Evolutionary conservation across 441 rosid species (phyloP), one percentile per base, ranked within the genome.

Genomic region (Arabidopsis lyrata): DNA sequence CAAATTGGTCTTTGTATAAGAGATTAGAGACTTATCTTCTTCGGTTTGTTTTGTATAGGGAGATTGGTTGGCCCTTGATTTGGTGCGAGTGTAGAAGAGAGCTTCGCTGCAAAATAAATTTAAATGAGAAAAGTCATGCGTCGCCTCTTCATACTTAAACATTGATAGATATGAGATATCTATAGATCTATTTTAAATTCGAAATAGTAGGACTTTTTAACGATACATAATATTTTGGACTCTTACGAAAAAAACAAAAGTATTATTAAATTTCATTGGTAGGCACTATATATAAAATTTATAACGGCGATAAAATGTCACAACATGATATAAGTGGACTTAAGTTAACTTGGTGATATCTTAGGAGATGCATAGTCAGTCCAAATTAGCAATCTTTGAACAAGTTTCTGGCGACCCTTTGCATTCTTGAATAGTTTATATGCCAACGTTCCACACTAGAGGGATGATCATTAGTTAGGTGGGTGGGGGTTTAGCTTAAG

Each of bases 61-160:
- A 53, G 20, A 56, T 10, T 70, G 58, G 5, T 10, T 70, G 58
- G 5, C 49, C 38, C 39, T 24, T 48, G 48, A 47, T 70, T 59
- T 38, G 14, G 66, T 59, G 58, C 66, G 8, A 59, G 49, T 59
- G 57, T 47, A 14, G 27, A 59, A 16, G 49, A 52, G 49, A 70
- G 45, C 14, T 56, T 56, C 31, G 49, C 31, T 8, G 44, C 14
- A 48, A 47, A 7, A 16, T 47, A 18, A 32, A 47, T 47, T 3
- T 16, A 34, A 48, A 32, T 32, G 35, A 20, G 59, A n/a, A 24
- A 22, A 52, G 60, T 52, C 70, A 36, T 52, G 60, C 45, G 32
- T 29, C 61, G 16, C 50, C 58, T 22, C 58, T 49, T 29, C 61
- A 20, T 45, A 32, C 8, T n/a, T 34, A 11, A 45, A 70, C 48